Evolutionary conservation across 2,329 filamentous ascomycete genomes (phyloP).

Genomic region (Fusarium siculi): DNA sequence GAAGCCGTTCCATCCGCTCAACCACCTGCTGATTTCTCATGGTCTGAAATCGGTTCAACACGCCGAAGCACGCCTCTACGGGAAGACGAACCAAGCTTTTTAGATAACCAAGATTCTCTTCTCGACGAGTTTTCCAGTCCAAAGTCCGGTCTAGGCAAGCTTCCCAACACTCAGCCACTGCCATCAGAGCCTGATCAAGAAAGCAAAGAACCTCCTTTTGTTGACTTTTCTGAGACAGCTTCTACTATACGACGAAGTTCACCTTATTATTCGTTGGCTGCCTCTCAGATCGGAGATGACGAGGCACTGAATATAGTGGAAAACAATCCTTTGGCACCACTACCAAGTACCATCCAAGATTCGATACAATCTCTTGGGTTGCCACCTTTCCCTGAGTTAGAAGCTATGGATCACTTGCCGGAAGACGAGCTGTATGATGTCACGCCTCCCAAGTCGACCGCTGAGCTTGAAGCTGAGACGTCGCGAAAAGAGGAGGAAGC

Average conservation of each 20-base stretch:
- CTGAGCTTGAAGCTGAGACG: background rate
- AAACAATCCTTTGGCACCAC: constrained; percentile 8
- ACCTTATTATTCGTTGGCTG: constrained; percentile 27
- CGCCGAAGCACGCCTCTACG: constrained; percentile 47
- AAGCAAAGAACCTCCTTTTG: background rate
- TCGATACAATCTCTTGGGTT: constrained; percentile 4
- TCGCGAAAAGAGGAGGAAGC: background rate
- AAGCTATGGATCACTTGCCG: constrained; percentile 35
- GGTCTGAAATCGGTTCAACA: constrained; percentile 45
- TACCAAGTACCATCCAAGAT: background rate
- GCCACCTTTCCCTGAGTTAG: background rate
- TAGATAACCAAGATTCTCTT: constrained; percentile 36
- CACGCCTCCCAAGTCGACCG: constrained; percentile 33
- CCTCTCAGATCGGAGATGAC: background rate
- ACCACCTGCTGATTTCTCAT: constrained; percentile 31
- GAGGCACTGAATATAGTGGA: constrained; percentile 31
- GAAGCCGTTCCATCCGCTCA: background rate
- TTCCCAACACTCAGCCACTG: constrained; percentile 50
- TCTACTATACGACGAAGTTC: constrained; percentile 49
- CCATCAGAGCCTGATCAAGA: background rate
- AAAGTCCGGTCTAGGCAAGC: constrained; percentile 28
- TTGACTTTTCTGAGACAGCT: constrained; percentile 52
- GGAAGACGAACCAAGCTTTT: constrained; percentile 29
- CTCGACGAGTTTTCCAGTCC: constrained; percentile 45
- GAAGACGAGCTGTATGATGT: constrained; percentile 44